Evolutionary conservation across 2,329 filamentous ascomycete species (phyloP).

Genomic region (Fusarium lyarnte): DNA sequence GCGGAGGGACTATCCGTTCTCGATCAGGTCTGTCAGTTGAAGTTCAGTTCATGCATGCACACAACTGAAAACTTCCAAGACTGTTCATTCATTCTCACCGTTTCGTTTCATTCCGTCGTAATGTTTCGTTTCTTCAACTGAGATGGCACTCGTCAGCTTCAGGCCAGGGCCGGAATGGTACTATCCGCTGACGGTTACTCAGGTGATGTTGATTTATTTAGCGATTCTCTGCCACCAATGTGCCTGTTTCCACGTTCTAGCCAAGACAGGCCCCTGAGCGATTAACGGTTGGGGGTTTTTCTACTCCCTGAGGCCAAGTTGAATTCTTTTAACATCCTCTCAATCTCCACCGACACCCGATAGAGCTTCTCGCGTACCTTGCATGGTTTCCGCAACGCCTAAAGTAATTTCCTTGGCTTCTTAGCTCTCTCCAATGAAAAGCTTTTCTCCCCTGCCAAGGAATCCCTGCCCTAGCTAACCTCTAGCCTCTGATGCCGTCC

Average conservation of each 20-base stretch:
- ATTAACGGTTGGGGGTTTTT: neutral
- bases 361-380: slow-evolving; percentile 22
- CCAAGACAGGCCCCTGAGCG: neutral
- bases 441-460: slow-evolving; percentile 37
- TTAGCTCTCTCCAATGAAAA: slow-evolving; percentile 16
- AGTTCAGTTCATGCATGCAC: slow-evolving; percentile 18
- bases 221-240: neutral
- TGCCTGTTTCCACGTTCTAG: too few relatives aligned
- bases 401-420: slow-evolving; percentile 16
- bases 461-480: neutral
- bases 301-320: neutral
- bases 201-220: slow-evolving; percentile 3
- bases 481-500: neutral
- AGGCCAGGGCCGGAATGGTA: slow-evolving; percentile 7
- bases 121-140: slow-evolving; percentile 23
- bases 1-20: neutral
- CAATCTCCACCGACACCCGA: slow-evolving; percentile 10
- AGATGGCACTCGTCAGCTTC: slow-evolving; percentile 29
- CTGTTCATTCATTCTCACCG: slow-evolving; percentile 19
- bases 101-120: slow-evolving; percentile 24
- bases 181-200: slow-evolving; percentile 6
- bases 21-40: slow-evolving; percentile 3
- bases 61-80: neutral
- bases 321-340: neutral
- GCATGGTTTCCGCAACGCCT: neutral